Base-by-base conservation (phyloP, 164 flowering plant genomes). In the Piper longum region DNA sequence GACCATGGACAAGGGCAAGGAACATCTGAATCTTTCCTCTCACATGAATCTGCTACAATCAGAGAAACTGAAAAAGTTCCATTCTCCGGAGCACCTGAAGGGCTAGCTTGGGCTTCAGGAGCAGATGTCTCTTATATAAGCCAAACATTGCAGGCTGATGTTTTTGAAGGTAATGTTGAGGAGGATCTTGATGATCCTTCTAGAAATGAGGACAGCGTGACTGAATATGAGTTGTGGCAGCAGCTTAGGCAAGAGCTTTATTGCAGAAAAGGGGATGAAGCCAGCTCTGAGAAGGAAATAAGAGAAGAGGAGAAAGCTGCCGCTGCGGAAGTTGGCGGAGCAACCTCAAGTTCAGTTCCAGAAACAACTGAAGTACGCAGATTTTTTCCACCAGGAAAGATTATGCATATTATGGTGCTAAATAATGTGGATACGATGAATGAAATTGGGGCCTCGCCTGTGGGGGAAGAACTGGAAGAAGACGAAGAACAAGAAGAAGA, bases 201-300 rank as follows among this genome's bases (percentile, higher is more conserved):
- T 36, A 64, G 75, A 56, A 70, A 66, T 41, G 86, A 86, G 73
- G 95, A 88, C 41, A 65, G 70, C 17, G 75, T 89, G 90, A 86
- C 81, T 17, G 97, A 93, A 72, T 84, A 82, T 3, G 95, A 93
- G 76, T 62, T 89, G 72, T 93, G 98, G 98, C 84, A 89, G 68
- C 95, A 88, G 68, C 84, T 93, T 13, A 91, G 86, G 78, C 89
- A 82, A 9, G 91, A 86, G 67, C 83, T 91, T 43, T 81, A 84
- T 64, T 70, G 75, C 19, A 68, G 61, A 9, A 83, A 74, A 18
- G 75, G 54, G 19, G 81, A 79, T 54, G 84, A 77, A 59, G 61
- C 71, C 60, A 83, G 81, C 68, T 73, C 72, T 43, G 80, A 67
- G 1, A 77, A 78, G 64, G 92, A 88, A 73, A 82, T 85, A 51